phyloP scores from a whole-genome alignment of 768 basidiomycete species.

The Agaricus blazei region DNA sequence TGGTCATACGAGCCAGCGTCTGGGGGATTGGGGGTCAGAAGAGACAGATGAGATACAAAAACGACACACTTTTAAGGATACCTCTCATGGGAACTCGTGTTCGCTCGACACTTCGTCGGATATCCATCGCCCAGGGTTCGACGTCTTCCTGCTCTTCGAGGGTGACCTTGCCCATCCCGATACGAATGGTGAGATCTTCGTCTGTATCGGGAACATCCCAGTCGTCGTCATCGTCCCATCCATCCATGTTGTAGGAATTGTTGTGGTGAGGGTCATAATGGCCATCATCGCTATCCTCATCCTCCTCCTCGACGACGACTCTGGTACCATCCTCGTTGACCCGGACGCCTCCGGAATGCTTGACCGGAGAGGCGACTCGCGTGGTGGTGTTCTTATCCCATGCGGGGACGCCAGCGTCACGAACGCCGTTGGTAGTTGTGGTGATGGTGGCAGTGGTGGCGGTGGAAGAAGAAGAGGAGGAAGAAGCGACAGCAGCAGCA shows the following conservation, averaged over 20 bases:
- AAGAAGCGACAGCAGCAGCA: constrained; percentile 14
- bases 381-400: constrained; percentile 85
- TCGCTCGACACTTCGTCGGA: constrained; percentile 71
- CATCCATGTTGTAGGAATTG: constrained; percentile 48
- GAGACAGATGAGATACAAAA: constrained; percentile 1
- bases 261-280: constrained; percentile 36
- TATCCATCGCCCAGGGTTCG: constrained; percentile 73
- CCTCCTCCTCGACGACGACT: constrained; percentile 70
- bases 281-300: constrained; percentile 51
- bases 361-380: constrained; percentile 43
- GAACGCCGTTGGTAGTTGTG: no score
- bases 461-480: no score
- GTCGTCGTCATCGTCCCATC: constrained; percentile 78
- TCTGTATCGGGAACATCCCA: constrained; percentile 67
- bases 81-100: constrained; percentile 66
- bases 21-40: constrained; percentile 20
- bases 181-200: constrained; percentile 71
- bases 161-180: constrained; percentile 44
- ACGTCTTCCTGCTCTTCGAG: constrained; percentile 33
- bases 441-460: no score
- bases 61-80: constrained; percentile 79
- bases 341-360: constrained; percentile 29
- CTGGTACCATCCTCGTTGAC: constrained; percentile 65
- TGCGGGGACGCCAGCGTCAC: constrained; percentile 39
- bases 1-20: constrained; percentile 71